Base-by-base conservation (phyloP, 176 grass and related monocot genomes). In the Juncus effusus region DNA sequence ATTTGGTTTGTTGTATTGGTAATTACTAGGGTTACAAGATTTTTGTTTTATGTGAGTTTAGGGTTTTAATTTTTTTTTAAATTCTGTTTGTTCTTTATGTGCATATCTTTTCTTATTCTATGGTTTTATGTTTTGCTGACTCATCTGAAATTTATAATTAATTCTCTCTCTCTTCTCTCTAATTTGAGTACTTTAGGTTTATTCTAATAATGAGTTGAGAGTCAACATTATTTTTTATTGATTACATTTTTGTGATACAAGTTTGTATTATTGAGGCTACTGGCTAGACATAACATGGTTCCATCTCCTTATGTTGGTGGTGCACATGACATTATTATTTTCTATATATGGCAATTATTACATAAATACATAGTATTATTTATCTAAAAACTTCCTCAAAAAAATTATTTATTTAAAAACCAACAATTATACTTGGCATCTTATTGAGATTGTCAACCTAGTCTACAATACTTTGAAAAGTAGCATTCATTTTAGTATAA, bases 251-350 rank as follows among this genome's bases (percentile, higher is more conserved):
- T 47, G 44, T 59, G 51, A 36, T 56, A 12, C 45, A 4, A 11
- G 3, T 51, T 51, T 51, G 47, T 5, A 51, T 5, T n/a, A n/a
- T n/a, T 28, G 55, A 69, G 40, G 50, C 35, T 54, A 47, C 65
- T 54, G 65, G 51, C 65, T 69, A 56, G 51, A 56, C 50, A 14
- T 55, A 72, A 72, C 68, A 59, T 72, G 68, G 14, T 11, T 10
- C 50, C 68, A 36, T 72, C 53, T 57, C 16, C 55, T 72, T 59
- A 2, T 59, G 39, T 72, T 6, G 51, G 68, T 59, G 52, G 54
- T 57, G 38, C 38, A 72, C 68, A 72, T 72, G 68, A 72, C 7
- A 38, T 71, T 38, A 72, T 72, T 72, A 12, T 72, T 59, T 42
- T 72, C 14, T 66, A 11, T 64, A 64, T 37, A 49, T 52, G 14